phyloP scores from a whole-genome alignment of 768 basidiomycete genomes.

The Boletus fagicola region DNA sequence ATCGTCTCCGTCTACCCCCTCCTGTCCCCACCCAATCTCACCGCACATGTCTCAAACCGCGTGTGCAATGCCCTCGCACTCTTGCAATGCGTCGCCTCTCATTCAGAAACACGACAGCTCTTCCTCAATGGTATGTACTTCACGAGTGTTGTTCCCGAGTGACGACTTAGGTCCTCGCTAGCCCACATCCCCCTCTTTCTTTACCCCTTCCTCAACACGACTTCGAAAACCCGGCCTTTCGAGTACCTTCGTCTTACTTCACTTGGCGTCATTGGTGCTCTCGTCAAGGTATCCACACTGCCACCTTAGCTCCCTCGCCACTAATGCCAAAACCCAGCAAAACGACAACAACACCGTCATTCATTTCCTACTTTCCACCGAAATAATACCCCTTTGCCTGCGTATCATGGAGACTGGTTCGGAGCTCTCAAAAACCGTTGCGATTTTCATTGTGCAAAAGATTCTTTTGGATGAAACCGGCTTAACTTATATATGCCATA shows the following conservation, averaged over 20 bases:
- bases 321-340: conserved; percentile 59
- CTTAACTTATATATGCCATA: conserved; percentile 97
- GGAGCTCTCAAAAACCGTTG: conserved; percentile 97
- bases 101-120: conserved; percentile 91
- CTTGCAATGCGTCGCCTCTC: conserved; percentile 97
- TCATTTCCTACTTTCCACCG: conserved; percentile 97
- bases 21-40: conserved; percentile 91
- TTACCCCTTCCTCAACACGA: conserved; percentile 98
- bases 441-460: conserved; percentile 99
- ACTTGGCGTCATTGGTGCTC: conserved; percentile 97
- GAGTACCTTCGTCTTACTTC: conserved; percentile 99
- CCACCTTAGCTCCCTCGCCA: background rate
- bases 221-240: conserved; percentile 98
- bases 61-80: conserved; percentile 99
- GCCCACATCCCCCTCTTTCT: conserved; percentile 95
- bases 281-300: conserved; percentile 76
- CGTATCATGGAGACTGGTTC: conserved; percentile 99
- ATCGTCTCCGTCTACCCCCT: conserved; percentile 98
- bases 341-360: conserved; percentile 99
- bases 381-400: conserved; percentile 98
- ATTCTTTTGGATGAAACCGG: conserved; percentile 96
- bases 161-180: conserved; percentile 29
- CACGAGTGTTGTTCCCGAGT: background rate
- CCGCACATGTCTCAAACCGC: conserved; percentile 96
- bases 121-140: conserved; percentile 79